phyloP scores from a whole-genome alignment of 257 asterid species.

The Nicotiana tomentosiformis region DNA sequence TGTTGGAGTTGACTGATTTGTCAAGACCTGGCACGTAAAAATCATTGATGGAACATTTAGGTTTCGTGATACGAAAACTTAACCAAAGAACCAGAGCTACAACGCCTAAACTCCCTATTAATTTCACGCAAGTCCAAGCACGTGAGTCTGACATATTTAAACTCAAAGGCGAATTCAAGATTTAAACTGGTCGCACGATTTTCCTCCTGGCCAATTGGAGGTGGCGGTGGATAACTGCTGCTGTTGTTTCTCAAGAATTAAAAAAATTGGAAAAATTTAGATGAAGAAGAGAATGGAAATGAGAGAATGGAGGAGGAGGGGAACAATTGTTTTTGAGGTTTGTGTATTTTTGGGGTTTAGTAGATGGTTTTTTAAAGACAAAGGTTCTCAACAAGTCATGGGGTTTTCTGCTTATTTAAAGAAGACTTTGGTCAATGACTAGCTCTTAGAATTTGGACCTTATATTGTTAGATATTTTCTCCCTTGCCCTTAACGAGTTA shows the following conservation, averaged over 20 bases:
- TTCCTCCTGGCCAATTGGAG: no score
- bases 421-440: background rate
- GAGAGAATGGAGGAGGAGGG: background rate
- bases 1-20: conserved; percentile 21
- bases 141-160: background rate
- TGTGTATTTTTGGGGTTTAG: background rate
- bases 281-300: background rate
- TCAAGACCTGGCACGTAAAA: conserved; percentile 58
- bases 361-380: background rate
- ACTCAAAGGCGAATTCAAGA: background rate
- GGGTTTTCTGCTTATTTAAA: background rate
- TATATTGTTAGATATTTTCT: background rate
- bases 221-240: background rate
- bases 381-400: background rate
- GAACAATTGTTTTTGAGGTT: background rate
- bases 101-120: conserved; percentile 61
- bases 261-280: background rate
- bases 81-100: conserved; percentile 77
- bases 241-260: background rate
- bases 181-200: background rate
- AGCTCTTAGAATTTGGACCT: background rate
- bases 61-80: conserved; percentile 55
- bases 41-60: conserved; percentile 42
- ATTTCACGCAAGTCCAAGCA: conserved; percentile 35
- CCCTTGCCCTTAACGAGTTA: background rate